Evolutionary conservation across 805 yeast genomes (phyloP), one percentile per base, ranked within the genome.

Genomic region (Candida dajiaensis): DNA sequence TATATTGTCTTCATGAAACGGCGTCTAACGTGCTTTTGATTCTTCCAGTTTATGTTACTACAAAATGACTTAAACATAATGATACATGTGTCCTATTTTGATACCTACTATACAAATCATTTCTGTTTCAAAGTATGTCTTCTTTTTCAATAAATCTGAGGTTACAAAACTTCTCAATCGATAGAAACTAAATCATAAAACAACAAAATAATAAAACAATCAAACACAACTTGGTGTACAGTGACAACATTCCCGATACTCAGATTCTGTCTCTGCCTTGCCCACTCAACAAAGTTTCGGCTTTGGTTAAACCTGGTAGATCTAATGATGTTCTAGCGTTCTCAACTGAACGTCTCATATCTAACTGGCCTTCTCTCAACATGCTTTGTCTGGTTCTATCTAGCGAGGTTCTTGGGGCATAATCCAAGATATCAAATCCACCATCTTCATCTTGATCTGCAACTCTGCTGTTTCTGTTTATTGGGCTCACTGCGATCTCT

Each of bases 251-350:
- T 3, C 5, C n/a, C 36, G 2, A 16, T 33, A 12, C 11, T 33
- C 11, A 33, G 8, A 16, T 33, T 16, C 11, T 18, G 11, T 33
- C 36, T 16, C 31, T 40, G 42, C 50, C 49, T 36, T 43, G 53
- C 28, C 54, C 53, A 44, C 65, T 60, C 60, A 66, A 49, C 45
- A 66, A 50, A 5, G 58, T 47, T 19, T 55, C 66, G 6, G 74
- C 74, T 42, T 61, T 64, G 0, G 72, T 69, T 21, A 68, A 55
- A 13, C 74, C 73, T 6, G 74, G 74, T 26, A 70, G 50, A 15
- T 70, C 74, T 25, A 69, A 52, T 6, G 74, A 70, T 3, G 66
- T 51, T 54, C 73, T 63, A 1, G 72, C 72, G 40, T 67, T 63
- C 40, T 70, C 73, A 33, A 68, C 58, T 7, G 71, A 67, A 20